Percentiles rank a stretch among this genome's conserved stretches.
These are phyloP conservation scores for Silene noctiflora DNA, from an alignment of 179 eudicot genomes.

Conservation along the genomic window DNA sequence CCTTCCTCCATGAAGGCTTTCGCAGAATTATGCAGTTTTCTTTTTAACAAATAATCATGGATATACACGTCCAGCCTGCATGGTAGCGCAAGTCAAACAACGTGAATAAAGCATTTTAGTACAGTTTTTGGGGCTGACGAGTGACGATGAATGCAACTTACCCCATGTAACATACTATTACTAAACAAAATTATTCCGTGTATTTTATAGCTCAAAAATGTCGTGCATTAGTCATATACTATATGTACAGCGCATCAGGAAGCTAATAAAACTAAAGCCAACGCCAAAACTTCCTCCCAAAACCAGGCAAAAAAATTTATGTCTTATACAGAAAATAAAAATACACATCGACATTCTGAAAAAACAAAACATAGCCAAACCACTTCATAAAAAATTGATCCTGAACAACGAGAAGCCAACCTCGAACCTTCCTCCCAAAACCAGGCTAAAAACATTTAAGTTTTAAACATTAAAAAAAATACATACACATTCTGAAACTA, in stretches of 20 bases:
- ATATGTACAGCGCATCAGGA: background rate
- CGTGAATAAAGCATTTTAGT: background rate
- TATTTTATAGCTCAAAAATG: background rate
- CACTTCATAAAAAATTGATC: too few relatives aligned
- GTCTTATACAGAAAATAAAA: too few relatives aligned
- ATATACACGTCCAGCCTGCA: conserved; percentile 95
- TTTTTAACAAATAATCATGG: conserved; percentile 88
- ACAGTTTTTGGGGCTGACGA: background rate
- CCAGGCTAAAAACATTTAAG: background rate
- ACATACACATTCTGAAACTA: background rate
- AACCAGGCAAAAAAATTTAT: too few relatives aligned
- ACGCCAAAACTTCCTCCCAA: too few relatives aligned
- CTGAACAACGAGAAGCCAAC: background rate
- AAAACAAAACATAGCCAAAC: too few relatives aligned
- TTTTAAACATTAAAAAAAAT: background rate
- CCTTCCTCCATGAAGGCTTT: conserved; percentile 98
- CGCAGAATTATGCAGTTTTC: conserved; percentile 85
- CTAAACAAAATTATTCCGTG: background rate
- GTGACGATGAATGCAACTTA: background rate
- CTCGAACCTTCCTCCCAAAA: background rate
- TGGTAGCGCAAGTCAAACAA: conserved; percentile 16
- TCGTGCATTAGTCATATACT: background rate
- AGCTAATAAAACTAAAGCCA: background rate
- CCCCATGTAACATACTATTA: background rate
- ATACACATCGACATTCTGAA: too few relatives aligned